phyloP scores from a whole-genome alignment of 1,284 basidiomycete genomes.

The Amylostereum areolatum region DNA sequence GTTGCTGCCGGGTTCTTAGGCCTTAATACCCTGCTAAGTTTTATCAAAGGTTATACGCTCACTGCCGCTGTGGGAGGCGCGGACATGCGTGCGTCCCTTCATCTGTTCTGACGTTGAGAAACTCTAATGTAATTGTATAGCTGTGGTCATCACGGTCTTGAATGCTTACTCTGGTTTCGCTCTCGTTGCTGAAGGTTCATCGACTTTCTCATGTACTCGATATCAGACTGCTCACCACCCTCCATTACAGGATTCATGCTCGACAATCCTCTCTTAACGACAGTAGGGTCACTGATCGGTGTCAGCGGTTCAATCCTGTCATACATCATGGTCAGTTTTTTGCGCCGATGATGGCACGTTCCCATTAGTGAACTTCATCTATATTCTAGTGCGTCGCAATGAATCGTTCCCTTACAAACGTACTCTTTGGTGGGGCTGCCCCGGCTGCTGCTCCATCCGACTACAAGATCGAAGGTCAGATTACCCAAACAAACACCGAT shows the following conservation, averaged over 20 bases:
- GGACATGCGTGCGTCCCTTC: slow-evolving; percentile 72
- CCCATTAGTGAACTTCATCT: neutral
- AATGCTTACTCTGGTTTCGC: slow-evolving; percentile 90
- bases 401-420: slow-evolving; percentile 77
- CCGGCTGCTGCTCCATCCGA: slow-evolving; percentile 42
- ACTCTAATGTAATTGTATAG: slow-evolving; percentile 27
- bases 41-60: slow-evolving; percentile 78
- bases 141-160: slow-evolving; percentile 82
- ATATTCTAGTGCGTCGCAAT: slow-evolving; percentile 72
- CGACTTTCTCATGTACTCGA: neutral
- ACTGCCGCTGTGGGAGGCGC: slow-evolving; percentile 84
- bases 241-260: slow-evolving; percentile 68
- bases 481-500: slow-evolving; percentile 71
- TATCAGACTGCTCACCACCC: neutral
- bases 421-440: slow-evolving; percentile 75
- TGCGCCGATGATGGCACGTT: slow-evolving; percentile 7
- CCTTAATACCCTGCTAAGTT: slow-evolving; percentile 67
- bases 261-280: slow-evolving; percentile 77
- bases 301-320: slow-evolving; percentile 86
- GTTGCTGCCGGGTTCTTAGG: slow-evolving; percentile 74
- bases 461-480: slow-evolving; percentile 74
- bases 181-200: slow-evolving; percentile 77
- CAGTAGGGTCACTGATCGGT: slow-evolving; percentile 77
- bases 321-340: slow-evolving; percentile 72
- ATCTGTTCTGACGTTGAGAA: neutral